These are phyloP conservation scores for Hyaloraphidium curvatum DNA, from an alignment of 192 early-diverging fungal genomes.

Conservation along the genomic window DNA sequence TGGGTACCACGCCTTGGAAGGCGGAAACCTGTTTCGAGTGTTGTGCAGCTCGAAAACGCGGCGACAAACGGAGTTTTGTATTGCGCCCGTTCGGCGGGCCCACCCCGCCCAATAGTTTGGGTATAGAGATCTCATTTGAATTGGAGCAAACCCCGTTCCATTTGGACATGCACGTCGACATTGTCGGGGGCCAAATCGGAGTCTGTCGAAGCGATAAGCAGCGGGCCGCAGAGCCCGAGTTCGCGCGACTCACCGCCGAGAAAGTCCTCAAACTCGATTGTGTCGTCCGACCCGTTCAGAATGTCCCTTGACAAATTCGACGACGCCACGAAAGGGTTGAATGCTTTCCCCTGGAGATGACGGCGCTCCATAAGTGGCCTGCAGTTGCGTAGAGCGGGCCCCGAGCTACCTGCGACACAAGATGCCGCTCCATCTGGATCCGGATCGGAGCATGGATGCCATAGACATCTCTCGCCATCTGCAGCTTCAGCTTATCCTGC, in stretches of 20 bases:
- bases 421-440: conserved; percentile 71
- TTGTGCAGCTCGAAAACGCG: too few relatives aligned
- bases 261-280: conserved; percentile 80
- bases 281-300: conserved; percentile 65
- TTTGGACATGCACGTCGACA: too few relatives aligned
- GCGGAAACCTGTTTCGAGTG: too few relatives aligned
- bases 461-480: conserved; percentile 57
- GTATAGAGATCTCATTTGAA: too few relatives aligned
- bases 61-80: too few relatives aligned
- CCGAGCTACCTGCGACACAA: conserved; percentile 26
- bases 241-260: conserved; percentile 49
- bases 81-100: too few relatives aligned
- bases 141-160: too few relatives aligned
- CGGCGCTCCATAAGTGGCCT: not conserved
- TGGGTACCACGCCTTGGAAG: too few relatives aligned
- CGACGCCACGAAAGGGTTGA: conserved; percentile 29
- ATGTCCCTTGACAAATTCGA: conserved; percentile 66
- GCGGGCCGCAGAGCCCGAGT: too few relatives aligned
- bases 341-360: not conserved
- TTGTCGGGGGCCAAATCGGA: too few relatives aligned
- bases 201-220: too few relatives aligned
- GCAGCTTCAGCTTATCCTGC: conserved; percentile 58
- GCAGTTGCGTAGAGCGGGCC: not conserved
- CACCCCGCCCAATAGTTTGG: too few relatives aligned
- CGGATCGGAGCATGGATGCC: conserved; percentile 85